Evolutionary conservation across 768 basidiomycete genomes (phyloP), one percentile per base, ranked within the genome.

Genomic region (Kwoniella pini): DNA sequence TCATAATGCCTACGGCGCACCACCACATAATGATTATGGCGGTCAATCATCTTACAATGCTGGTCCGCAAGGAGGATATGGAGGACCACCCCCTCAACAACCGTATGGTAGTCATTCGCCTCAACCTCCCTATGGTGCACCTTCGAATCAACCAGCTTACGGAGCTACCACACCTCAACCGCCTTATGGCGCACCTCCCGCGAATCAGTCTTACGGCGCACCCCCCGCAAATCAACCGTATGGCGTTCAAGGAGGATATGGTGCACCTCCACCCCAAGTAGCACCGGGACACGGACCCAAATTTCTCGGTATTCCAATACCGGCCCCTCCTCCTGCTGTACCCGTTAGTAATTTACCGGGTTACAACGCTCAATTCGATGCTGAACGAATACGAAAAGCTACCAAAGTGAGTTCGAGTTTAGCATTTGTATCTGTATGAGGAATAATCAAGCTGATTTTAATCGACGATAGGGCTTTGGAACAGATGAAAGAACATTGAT

Each of bases 321-420:
- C 75, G n/a, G 46, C 72, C 12, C 75, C 74, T 21, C 70, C 75
- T n/a, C 77, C 77, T 42, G 75, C 75, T 31, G 45, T 62, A 17
- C 75, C 77, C 1, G 26, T 75, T 6, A 57, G 64, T 21, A 57
- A 63, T 17, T 60, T 77, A 36, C 56, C 57, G 26, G 72, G 70
- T 6, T 79, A 79, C 57, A 69, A 78, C 57, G 61, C 79, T 5
- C 51, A 60, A 50, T 74, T 75, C 40, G 79, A 80, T 52, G 73
- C 73, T 5, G 74, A 79, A 39, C 60, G 77, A 11, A 62, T 81
- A 21, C 30, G 78, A 21, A 80, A 79, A 51, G 80, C 80, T 11
- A 79, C 79, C 28, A 81, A 80, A 65, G 80, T 77, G 40, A 46
- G 67, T 36, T 36, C 33, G 33, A 7, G 7, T n/a, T 59, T 13